Evolutionary conservation across 225 moss, liverwort and hornwort species (phyloP).

Genomic region (Sphagnum contortum): DNA sequence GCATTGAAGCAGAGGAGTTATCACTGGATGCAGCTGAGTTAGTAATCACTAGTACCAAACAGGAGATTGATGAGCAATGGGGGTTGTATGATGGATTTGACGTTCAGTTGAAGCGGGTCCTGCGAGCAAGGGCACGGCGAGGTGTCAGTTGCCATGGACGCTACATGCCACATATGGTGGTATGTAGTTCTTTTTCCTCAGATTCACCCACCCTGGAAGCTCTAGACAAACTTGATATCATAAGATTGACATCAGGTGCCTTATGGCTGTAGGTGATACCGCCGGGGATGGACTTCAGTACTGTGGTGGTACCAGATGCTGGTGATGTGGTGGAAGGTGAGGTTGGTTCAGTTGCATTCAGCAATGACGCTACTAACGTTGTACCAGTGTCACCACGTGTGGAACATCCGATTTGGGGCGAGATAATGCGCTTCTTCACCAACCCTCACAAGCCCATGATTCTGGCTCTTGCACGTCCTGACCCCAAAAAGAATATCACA

Average conservation of each 20-base stretch:
- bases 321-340: slow-evolving; percentile 45
- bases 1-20: slow-evolving; percentile 72
- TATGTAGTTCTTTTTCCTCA: slow-evolving; percentile 15
- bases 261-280: slow-evolving; percentile 49
- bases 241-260: no score
- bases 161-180: slow-evolving; percentile 73
- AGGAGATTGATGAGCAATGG: slow-evolving; percentile 84
- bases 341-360: slow-evolving; percentile 26
- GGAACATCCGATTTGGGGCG: slow-evolving; percentile 21
- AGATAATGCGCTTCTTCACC: slow-evolving; percentile 69
- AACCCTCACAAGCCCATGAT: slow-evolving; percentile 83
- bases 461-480: slow-evolving; percentile 70
- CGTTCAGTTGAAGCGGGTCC: slow-evolving; percentile 55
- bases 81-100: slow-evolving; percentile 75
- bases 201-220: no score
- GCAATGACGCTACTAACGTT: slow-evolving; percentile 28
- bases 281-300: slow-evolving; percentile 80
- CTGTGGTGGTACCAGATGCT: slow-evolving; percentile 51
- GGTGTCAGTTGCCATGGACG: slow-evolving; percentile 61
- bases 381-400: slow-evolving; percentile 43
- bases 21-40: slow-evolving; percentile 70
- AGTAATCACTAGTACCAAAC: slow-evolving; percentile 74
- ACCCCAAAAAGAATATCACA: slow-evolving; percentile 68
- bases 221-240: no score
- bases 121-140: slow-evolving; percentile 49